Conservation (phyloP, 805 yeast genomes). For the Starmerella lactis-condensi region DNA sequence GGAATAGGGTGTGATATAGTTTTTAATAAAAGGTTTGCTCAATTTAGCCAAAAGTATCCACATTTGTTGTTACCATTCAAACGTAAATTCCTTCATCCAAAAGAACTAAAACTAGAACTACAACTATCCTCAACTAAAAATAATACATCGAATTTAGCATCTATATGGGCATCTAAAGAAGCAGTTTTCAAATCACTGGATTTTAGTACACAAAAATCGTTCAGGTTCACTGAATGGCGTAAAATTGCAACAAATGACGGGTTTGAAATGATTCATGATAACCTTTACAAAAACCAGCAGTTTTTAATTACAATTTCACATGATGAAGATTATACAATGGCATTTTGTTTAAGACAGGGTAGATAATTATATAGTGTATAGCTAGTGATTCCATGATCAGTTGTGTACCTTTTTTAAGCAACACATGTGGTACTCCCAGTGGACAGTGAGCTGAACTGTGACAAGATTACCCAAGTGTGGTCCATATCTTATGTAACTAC, state of each 20-base stretch:
- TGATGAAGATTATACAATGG: constrained; percentile 41
- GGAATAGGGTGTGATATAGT: constrained; percentile 46
- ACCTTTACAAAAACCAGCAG: constrained; percentile 23
- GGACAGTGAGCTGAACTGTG: too few relatives aligned
- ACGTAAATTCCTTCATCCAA: constrained; percentile 34
- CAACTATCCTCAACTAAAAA: constrained; percentile 9
- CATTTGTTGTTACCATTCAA: constrained; percentile 27
- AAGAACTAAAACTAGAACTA: constrained; percentile 20
- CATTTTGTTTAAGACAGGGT: constrained; percentile 19
- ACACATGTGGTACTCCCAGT: too few relatives aligned
- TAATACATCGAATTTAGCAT: too few relatives aligned
- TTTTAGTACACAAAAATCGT: constrained; percentile 30
- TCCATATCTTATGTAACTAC: too few relatives aligned
- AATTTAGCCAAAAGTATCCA: constrained; percentile 25
- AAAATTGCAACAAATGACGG: constrained; percentile 6
- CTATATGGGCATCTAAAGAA: constrained; percentile 58
- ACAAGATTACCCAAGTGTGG: too few relatives aligned
- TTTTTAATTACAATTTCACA: constrained; percentile 44
- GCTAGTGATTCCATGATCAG: too few relatives aligned
- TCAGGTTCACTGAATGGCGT: constrained; percentile 37
- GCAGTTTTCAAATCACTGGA: constrained; percentile 49
- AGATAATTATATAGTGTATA: not conserved
- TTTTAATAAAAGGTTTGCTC: constrained; percentile 29
- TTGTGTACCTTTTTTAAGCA: too few relatives aligned
- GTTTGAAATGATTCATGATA: constrained; percentile 11